Conservation (phyloP, 2,329 filamentous ascomycete species). For the Pseudogymnoascus sp. region DNA sequence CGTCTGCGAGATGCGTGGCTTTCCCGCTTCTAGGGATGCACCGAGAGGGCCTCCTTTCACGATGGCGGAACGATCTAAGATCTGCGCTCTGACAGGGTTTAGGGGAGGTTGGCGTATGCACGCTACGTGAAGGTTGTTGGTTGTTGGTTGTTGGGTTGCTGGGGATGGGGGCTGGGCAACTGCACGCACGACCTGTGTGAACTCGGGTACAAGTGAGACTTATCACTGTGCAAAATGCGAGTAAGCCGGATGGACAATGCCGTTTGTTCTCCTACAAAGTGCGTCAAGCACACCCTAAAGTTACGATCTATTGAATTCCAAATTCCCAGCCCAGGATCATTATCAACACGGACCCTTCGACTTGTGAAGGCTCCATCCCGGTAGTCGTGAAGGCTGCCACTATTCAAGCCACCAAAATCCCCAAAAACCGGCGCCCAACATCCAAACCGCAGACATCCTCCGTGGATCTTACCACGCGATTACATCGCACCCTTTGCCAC, state of each 20-base stretch:
- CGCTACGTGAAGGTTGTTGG: constrained; percentile 1
- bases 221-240: background rate
- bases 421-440: background rate
- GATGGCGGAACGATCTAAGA: background rate
- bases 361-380: background rate
- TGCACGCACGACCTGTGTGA: background rate
- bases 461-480: constrained; percentile 1
- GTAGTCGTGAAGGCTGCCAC: background rate
- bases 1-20: background rate
- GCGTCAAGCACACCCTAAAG: background rate
- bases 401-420: background rate
- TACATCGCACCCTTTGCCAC: background rate
- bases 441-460: background rate
- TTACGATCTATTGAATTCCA: background rate
- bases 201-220: background rate
- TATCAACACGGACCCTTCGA: constrained; percentile 7
- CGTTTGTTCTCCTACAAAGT: background rate
- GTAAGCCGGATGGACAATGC: background rate
- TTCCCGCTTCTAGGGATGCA: background rate
- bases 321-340: background rate
- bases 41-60: background rate
- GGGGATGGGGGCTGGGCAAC: background rate
- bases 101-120: background rate
- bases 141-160: background rate
- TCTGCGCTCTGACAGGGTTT: background rate